phyloP scores from a whole-genome alignment of 371 early-diverging fungal genomes.

The Spraguea lophii region DNA sequence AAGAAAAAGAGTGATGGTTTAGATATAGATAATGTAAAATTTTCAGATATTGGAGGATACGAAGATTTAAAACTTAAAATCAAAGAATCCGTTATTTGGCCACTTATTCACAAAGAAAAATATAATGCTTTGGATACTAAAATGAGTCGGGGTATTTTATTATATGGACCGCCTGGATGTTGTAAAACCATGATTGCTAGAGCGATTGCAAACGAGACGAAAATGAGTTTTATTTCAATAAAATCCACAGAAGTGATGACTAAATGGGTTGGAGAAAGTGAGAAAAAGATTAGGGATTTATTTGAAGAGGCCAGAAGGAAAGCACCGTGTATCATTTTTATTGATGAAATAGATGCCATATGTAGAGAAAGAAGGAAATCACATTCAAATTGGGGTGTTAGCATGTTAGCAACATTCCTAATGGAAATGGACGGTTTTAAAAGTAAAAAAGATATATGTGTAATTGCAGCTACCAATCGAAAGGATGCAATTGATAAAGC shows the following conservation, averaged over 20 bases:
- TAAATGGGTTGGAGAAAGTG: conserved; percentile 85
- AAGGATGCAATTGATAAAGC: conserved; percentile 71
- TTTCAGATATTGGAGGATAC: conserved; percentile 29
- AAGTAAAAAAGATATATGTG: conserved; percentile 61
- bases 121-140: conserved; percentile 63
- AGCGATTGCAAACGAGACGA: conserved; percentile 78
- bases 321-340: conserved; percentile 89
- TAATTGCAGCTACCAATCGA: conserved; percentile 67
- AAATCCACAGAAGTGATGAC: conserved; percentile 96
- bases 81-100: conserved; percentile 23
- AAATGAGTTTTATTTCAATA: conserved; percentile 79
- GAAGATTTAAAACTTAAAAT: conserved; percentile 11
- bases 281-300: conserved; percentile 81
- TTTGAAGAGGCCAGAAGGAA: conserved; percentile 83
- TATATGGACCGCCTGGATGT: conserved; percentile 93
- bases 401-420: conserved; percentile 78
- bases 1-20: no score
- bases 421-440: conserved; percentile 98
- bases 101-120: conserved; percentile 51
- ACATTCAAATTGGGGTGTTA: conserved; percentile 76
- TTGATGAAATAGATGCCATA: conserved; percentile 98
- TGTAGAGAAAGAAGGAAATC: conserved; percentile 83
- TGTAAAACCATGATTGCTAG: conserved; percentile 87
- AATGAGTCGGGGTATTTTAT: conserved; percentile 76
- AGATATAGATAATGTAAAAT: conserved; percentile 3